phyloP scores from a whole-genome alignment of 257 asterid species.

The Avicennia marina region DNA sequence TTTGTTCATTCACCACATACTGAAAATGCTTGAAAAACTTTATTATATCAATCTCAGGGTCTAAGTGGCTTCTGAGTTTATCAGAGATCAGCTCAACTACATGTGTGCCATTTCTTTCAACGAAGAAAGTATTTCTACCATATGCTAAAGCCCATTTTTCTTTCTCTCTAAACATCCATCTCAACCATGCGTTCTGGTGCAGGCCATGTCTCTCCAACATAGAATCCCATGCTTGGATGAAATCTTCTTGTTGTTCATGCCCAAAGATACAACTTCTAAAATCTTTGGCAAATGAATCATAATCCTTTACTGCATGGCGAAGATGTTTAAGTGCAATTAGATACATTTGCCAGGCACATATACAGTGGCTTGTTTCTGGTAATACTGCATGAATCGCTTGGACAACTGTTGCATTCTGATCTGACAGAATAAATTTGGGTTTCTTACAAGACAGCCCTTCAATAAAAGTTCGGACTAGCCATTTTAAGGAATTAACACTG shows the following conservation, averaged over 20 bases:
- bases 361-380: conserved; percentile 51
- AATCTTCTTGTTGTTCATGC: conserved; percentile 57
- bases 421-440: conserved; percentile 53
- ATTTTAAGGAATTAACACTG: conserved; percentile 44
- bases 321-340: conserved; percentile 53
- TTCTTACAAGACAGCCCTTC: conserved; percentile 45
- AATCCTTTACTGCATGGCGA: conserved; percentile 34
- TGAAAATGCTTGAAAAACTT: conserved; percentile 48
- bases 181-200: conserved; percentile 53
- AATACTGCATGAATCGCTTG: conserved; percentile 56
- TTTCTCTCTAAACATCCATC: conserved; percentile 60
- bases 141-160: conserved; percentile 63
- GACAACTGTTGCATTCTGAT: conserved; percentile 55
- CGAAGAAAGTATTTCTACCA: conserved; percentile 53
- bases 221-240: conserved; percentile 40
- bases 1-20: conserved; percentile 42
- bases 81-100: conserved; percentile 43
- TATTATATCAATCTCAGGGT: conserved; percentile 37
- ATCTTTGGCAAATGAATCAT: conserved; percentile 33
- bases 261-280: conserved; percentile 44
- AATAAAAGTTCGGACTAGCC: conserved; percentile 52
- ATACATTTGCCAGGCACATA: conserved; percentile 56
- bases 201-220: conserved; percentile 48
- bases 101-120: conserved; percentile 41
- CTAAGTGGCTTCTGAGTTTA: conserved; percentile 36